Evolutionary conservation across 768 basidiomycete genomes (phyloP).

Genomic region (Zangia roseola): DNA sequence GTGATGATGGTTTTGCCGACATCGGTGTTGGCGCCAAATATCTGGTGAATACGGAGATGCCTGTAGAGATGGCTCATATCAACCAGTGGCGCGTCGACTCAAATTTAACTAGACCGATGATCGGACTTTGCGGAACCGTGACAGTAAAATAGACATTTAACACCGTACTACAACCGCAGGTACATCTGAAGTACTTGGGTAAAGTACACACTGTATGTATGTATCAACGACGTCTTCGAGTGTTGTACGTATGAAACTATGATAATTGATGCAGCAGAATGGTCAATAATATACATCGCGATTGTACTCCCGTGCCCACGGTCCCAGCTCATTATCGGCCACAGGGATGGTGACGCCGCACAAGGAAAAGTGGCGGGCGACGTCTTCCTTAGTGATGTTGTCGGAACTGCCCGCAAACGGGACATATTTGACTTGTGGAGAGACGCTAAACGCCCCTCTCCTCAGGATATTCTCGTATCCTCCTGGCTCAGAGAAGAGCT

Average conservation of each 20-base stretch:
- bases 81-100: background rate
- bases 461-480: slow-evolving; percentile 39
- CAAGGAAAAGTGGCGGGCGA: slow-evolving; percentile 43
- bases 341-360: slow-evolving; percentile 39
- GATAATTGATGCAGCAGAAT: slow-evolving; percentile 5
- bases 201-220: slow-evolving; percentile 2
- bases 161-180: slow-evolving; percentile 20
- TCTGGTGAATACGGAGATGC: slow-evolving; percentile 81
- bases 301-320: slow-evolving; percentile 39
- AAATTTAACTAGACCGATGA: background rate
- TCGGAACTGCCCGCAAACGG: slow-evolving; percentile 33
- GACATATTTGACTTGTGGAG: slow-evolving; percentile 30
- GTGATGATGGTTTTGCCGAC: slow-evolving; percentile 94
- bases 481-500: slow-evolving; percentile 41
- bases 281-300: slow-evolving; percentile 29
- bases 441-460: slow-evolving; percentile 34
- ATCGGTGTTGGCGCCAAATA: slow-evolving; percentile 95
- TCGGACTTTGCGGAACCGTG: no score
- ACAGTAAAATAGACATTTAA: slow-evolving; percentile 3
- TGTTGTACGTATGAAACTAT: slow-evolving; percentile 16
- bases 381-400: slow-evolving; percentile 29
- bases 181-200: background rate
- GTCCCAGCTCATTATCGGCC: slow-evolving; percentile 37
- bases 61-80: slow-evolving; percentile 82
- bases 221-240: slow-evolving; percentile 22